A percentile compares a stretch with the other conserved stretches of the same genome.
Conservation (phyloP, 2,329 filamentous ascomycete genomes). For the Blastomyces parvus region DNA sequence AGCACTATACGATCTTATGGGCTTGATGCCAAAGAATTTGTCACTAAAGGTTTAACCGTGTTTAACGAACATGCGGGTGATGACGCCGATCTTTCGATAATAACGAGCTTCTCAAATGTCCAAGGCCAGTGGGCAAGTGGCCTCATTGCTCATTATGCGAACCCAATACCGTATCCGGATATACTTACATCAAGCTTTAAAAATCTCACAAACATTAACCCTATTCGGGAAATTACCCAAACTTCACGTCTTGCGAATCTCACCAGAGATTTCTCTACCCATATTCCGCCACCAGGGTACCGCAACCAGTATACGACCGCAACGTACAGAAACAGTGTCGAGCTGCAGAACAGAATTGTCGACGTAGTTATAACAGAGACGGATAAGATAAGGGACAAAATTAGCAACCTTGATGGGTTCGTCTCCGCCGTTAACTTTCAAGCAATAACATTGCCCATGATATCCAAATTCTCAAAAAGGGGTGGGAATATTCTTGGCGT, state of each 20-base stretch:
- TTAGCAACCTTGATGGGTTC: neutral
- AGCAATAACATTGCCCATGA: slow-evolving; percentile 25
- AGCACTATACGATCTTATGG: neutral
- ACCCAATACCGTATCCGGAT: neutral
- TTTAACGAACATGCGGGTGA: slow-evolving; percentile 1
- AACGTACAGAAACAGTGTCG: slow-evolving; percentile 2
- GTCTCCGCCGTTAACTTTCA: slow-evolving; percentile 16
- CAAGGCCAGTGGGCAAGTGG: neutral
- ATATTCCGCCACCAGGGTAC: neutral
- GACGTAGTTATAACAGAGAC: neutral
- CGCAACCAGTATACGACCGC: neutral
- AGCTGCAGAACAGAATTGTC: slow-evolving; percentile 2
- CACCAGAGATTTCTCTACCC: neutral
- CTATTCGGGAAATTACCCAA: neutral
- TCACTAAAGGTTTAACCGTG: neutral
- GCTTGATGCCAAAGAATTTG: neutral
- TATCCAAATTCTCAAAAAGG: slow-evolving; percentile 23
- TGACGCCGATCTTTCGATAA: neutral
- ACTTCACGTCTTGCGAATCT: neutral
- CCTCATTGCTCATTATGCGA: neutral
- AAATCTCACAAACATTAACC: neutral
- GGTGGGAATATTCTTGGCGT: slow-evolving; percentile 31
- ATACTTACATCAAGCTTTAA: neutral
- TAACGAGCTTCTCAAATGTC: neutral
- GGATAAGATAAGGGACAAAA: neutral